These are phyloP conservation scores for Globisporangium nunn DNA, from an alignment of 352 stramenopile genomes.

Conservation along the genomic window DNA sequence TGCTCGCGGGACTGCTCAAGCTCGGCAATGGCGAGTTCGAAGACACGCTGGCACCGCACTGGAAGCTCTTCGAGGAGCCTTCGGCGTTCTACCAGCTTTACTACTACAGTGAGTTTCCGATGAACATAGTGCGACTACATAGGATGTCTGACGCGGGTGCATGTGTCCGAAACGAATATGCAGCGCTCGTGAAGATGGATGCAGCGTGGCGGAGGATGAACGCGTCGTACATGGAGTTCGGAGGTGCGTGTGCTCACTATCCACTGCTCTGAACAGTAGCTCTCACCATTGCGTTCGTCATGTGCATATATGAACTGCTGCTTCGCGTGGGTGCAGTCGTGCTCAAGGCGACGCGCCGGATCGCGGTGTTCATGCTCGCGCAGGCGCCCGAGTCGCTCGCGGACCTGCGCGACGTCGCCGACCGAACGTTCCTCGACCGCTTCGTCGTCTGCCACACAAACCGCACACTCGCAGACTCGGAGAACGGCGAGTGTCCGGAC, in stretches of 20 bases:
- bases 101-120: conserved; percentile 26
- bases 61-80: conserved; percentile 77
- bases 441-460: conserved; percentile 51
- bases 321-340: conserved; percentile 36
- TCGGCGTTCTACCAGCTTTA: conserved; percentile 82
- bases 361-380: conserved; percentile 49
- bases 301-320: not conserved
- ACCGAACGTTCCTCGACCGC: conserved; percentile 62
- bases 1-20: conserved; percentile 59
- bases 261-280: no score
- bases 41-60: conserved; percentile 35
- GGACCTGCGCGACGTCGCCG: conserved; percentile 42
- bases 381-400: conserved; percentile 43
- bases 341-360: conserved; percentile 59
- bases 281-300: not conserved
- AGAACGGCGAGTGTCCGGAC: conserved; percentile 70
- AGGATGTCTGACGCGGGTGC: no score
- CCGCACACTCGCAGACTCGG: conserved; percentile 49
- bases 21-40: conserved; percentile 59
- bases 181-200: conserved; percentile 82
- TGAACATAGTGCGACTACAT: no score
- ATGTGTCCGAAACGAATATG: not conserved
- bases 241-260: conserved; percentile 22
- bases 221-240: conserved; percentile 84
- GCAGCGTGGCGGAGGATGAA: conserved; percentile 73